Percentiles rank a stretch among this genome's conserved stretches.
phyloP scores from a whole-genome alignment of 768 basidiomycete species.

The Amylocystis lapponica region DNA sequence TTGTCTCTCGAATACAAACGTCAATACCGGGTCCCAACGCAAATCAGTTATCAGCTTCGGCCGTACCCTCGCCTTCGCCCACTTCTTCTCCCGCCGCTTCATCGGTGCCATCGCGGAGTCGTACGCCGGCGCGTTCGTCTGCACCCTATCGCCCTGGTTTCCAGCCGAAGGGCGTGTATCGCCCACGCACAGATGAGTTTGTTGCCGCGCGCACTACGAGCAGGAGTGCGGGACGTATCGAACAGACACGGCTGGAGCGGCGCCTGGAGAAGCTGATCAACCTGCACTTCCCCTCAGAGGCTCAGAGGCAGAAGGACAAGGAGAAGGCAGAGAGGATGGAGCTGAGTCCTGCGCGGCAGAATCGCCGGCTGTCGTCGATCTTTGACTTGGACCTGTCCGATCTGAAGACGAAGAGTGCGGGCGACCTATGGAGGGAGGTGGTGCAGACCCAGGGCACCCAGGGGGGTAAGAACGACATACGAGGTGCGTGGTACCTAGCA shows the following conservation, averaged over 20 bases:
- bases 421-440: slow-evolving; percentile 67
- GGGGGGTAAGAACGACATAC: slow-evolving; percentile 53
- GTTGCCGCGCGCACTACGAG: slow-evolving; percentile 35
- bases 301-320: slow-evolving; percentile 9
- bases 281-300: slow-evolving; percentile 54
- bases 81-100: slow-evolving; percentile 3
- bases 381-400: slow-evolving; percentile 62
- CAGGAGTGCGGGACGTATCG: slow-evolving; percentile 52
- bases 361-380: slow-evolving; percentile 55
- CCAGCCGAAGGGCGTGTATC: slow-evolving; percentile 83
- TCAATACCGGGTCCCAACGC: too few relatives aligned
- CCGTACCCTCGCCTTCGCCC: neutral
- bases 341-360: too few relatives aligned
- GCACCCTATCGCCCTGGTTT: slow-evolving; percentile 88
- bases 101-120: slow-evolving; percentile 10
- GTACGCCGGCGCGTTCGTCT: slow-evolving; percentile 14
- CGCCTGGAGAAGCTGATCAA: slow-evolving; percentile 83
- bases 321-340: too few relatives aligned
- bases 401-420: slow-evolving; percentile 57
- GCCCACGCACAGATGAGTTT: slow-evolving; percentile 81
- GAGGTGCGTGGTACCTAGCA: slow-evolving; percentile 47
- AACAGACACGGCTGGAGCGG: slow-evolving; percentile 79
- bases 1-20: too few relatives aligned
- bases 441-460: slow-evolving; percentile 37
- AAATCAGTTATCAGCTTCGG: neutral